Base-by-base conservation (phyloP, 139 green algal genomes). In the Tetraselmis chui region DNA sequence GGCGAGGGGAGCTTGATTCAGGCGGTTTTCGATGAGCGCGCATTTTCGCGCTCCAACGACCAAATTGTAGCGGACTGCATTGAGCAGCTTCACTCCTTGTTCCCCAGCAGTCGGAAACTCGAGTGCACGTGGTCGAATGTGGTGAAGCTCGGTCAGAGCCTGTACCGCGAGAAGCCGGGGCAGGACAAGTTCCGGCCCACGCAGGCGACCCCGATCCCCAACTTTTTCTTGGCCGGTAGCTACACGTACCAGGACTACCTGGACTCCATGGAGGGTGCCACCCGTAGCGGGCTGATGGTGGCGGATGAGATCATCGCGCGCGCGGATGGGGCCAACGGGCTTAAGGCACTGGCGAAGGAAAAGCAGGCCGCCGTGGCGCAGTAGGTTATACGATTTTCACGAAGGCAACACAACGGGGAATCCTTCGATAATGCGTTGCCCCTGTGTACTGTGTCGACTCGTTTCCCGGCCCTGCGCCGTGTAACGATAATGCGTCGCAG, bases 231-330 rank as follows among this genome's bases (percentile, higher is more conserved):
- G 80, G 91, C 96, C 0, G 96, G 96, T 29, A 92, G 81, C 76
- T 99, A 99, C 90, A 99, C 96, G 74, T 97, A 94, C 59, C 94
- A 98, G 89, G 95, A 98, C 90, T 98, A 98, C 91, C 98, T 98
- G 58, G 95, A 98, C 85, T 96, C 89, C 78, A 99, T 99, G 96
- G 96, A 99, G 92, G 96, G 96, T 18, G 96, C 96, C 58, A 99
- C 96, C 0, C 88, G 45, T 18, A 67, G 45, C 45, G 45, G 45
- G 11, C 45, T 67, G 11, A 67, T 67, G 45, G 45, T 67, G 45
- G 45, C 45, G 11, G 45, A 67, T 18, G 45, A 67, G 45, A 67
- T 67, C 45, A 67, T 67, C 45, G 45, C 5, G 11, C 45, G 45
- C 45, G 45, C 45, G 45, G 45, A 67, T 67, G 45, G 45, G 11